These are phyloP conservation scores for Talaromyces ruber DNA, from an alignment of 495 filamentous ascomycete genomes.

Conservation along the genomic window DNA sequence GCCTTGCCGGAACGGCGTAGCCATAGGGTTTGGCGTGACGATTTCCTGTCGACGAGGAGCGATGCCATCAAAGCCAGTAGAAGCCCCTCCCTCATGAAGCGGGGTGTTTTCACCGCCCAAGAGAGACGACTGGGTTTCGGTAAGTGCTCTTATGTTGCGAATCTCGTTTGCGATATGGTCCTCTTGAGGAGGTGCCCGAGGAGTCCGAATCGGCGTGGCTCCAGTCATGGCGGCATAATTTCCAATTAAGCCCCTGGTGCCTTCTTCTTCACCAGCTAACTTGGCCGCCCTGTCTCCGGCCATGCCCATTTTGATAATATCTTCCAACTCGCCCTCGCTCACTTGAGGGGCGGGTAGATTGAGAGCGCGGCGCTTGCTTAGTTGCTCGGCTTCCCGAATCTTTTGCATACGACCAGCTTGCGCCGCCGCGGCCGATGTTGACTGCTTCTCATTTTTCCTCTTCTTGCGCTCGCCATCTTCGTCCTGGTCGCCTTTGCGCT, in stretches of 20 bases:
- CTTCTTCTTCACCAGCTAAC: conserved; percentile 69
- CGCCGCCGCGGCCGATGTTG: conserved; percentile 77
- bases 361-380: conserved; percentile 77
- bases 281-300: conserved; percentile 80
- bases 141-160: conserved; percentile 83
- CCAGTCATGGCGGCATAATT: conserved; percentile 76
- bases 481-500: conserved; percentile 85
- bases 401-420: conserved; percentile 95
- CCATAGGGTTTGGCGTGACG: conserved; percentile 88
- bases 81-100: conserved; percentile 68
- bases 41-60: conserved; percentile 73
- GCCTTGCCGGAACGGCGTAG: conserved; percentile 76
- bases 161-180: conserved; percentile 96
- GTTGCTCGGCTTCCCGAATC: conserved; percentile 92
- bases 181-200: conserved; percentile 81
- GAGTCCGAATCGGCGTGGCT: conserved; percentile 83
- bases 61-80: conserved; percentile 83
- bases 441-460: conserved; percentile 75
- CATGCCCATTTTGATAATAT: conserved; percentile 98
- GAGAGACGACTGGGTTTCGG: conserved; percentile 91
- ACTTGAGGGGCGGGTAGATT: conserved; percentile 84
- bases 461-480: conserved; percentile 77
- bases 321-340: conserved; percentile 84
- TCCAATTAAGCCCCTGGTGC: conserved; percentile 76
- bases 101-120: conserved; percentile 92